These are phyloP conservation scores for Scutellaria baicalensis DNA, from an alignment of 257 asterid genomes.

Conservation along the genomic window DNA sequence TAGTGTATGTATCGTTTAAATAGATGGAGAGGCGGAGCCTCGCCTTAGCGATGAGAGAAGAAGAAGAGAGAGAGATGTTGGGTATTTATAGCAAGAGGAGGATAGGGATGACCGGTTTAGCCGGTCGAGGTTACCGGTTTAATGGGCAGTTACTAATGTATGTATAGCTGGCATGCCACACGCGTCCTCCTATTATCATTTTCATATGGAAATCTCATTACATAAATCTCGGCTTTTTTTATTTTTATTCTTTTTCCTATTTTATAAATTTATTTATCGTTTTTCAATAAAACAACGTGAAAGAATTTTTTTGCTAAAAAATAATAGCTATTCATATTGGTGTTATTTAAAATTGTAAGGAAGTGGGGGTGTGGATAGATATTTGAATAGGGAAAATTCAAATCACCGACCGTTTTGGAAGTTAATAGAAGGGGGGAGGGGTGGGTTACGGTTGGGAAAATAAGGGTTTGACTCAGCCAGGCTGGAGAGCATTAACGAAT, in stretches of 20 bases:
- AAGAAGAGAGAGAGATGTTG: not conserved
- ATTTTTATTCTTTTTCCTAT: not conserved
- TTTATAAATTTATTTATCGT: no score
- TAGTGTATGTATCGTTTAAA: slow-evolving; percentile 9
- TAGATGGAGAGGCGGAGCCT: slow-evolving; percentile 53
- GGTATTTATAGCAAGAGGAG: slow-evolving; percentile 36
- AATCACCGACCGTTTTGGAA: slow-evolving; percentile 89
- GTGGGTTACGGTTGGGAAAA: slow-evolving; percentile 24
- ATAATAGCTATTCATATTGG: no score
- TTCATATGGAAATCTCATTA: slow-evolving; percentile 23
- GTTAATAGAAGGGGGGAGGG: slow-evolving; percentile 29
- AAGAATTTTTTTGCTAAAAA: no score
- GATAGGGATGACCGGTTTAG: slow-evolving; percentile 49
- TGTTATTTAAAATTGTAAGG: no score
- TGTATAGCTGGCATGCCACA: slow-evolving; percentile 67
- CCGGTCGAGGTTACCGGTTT: slow-evolving; percentile 34
- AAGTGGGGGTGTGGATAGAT: no score
- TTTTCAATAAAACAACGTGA: no score
- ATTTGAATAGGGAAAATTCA: slow-evolving; percentile 22
- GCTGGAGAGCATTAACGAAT: slow-evolving; percentile 42
- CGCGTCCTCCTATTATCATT: slow-evolving; percentile 33
- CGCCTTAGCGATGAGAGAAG: slow-evolving; percentile 30
- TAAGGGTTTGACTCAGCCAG: slow-evolving; percentile 47
- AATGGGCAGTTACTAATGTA: slow-evolving; percentile 50
- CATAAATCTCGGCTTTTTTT: slow-evolving; percentile 23